Conservation (phyloP, 345 rosid genomes). For the Eucalyptus tenuipes region DNA sequence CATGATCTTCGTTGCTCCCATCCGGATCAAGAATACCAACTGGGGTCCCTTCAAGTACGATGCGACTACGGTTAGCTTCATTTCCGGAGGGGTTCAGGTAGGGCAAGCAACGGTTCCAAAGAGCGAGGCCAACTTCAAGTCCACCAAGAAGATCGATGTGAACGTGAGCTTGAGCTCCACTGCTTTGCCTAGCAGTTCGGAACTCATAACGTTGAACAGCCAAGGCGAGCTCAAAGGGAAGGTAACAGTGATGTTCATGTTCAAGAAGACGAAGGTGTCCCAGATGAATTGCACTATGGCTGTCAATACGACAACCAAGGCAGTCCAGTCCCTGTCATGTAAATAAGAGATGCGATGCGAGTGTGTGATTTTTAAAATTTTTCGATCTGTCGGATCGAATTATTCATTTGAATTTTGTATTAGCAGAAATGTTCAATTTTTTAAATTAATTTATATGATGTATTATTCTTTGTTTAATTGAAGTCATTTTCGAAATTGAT, state of each 20-base stretch:
- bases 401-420: too few species aligned
- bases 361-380: background rate
- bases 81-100: background rate
- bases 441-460: too few species aligned
- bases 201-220: background rate
- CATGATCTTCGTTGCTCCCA: background rate
- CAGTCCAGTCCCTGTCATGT: background rate
- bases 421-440: too few species aligned
- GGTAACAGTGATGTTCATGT: background rate
- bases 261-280: background rate
- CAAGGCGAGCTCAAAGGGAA: background rate
- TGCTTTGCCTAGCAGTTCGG: background rate
- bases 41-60: background rate
- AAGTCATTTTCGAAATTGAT: too few species aligned
- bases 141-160: background rate
- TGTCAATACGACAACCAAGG: background rate
- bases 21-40: background rate
- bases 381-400: too few species aligned
- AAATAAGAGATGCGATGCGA: background rate
- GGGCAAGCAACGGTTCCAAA: background rate
- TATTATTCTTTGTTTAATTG: too few species aligned
- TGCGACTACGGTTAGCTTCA: background rate
- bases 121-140: background rate
- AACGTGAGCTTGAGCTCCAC: background rate
- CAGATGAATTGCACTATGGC: background rate